These are phyloP conservation scores for Lentinula guzmanii DNA, from an alignment of 768 basidiomycete genomes.

Conservation along the genomic window DNA sequence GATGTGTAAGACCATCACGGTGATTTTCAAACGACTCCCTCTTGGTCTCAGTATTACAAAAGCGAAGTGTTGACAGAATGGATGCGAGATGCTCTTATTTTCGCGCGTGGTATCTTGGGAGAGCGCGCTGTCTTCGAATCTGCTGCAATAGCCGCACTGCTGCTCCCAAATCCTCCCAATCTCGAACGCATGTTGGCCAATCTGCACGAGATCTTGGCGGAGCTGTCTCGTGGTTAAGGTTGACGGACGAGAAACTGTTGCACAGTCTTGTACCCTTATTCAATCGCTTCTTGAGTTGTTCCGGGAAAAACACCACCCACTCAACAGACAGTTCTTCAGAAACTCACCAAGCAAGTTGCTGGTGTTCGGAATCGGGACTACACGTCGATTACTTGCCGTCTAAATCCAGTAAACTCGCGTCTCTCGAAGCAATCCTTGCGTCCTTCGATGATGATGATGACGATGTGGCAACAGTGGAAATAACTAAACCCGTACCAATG, in stretches of 20 bases:
- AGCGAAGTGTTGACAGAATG: slow-evolving; percentile 85
- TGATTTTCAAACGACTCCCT: slow-evolving; percentile 83
- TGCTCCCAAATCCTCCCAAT: slow-evolving; percentile 24
- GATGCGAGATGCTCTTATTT: slow-evolving; percentile 98
- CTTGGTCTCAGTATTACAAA: slow-evolving; percentile 79
- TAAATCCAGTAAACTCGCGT: slow-evolving; percentile 51
- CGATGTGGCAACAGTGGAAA: slow-evolving; percentile 46
- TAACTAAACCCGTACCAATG: slow-evolving; percentile 15
- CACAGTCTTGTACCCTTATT: slow-evolving; percentile 85
- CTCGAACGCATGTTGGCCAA: slow-evolving; percentile 72
- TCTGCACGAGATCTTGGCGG: slow-evolving; percentile 73
- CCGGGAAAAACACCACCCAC: slow-evolving; percentile 50
- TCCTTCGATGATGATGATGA: slow-evolving; percentile 52
- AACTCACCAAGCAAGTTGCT: slow-evolving; percentile 61
- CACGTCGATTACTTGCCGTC: slow-evolving; percentile 41
- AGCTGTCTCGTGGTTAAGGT: slow-evolving; percentile 82
- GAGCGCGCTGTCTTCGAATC: slow-evolving; percentile 77
- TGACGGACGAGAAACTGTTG: slow-evolving; percentile 88
- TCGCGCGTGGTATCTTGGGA: slow-evolving; percentile 80
- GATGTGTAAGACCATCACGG: slow-evolving; percentile 73
- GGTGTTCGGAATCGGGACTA: slow-evolving; percentile 46
- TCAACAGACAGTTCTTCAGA: slow-evolving; percentile 47
- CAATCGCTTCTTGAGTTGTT: slow-evolving; percentile 77
- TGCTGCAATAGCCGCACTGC: slow-evolving; percentile 27
- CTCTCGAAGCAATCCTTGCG: slow-evolving; percentile 61